Evolutionary conservation across 768 basidiomycete species (phyloP), one percentile per base, ranked within the genome.

Genomic region (Hypholoma sublateritium): DNA sequence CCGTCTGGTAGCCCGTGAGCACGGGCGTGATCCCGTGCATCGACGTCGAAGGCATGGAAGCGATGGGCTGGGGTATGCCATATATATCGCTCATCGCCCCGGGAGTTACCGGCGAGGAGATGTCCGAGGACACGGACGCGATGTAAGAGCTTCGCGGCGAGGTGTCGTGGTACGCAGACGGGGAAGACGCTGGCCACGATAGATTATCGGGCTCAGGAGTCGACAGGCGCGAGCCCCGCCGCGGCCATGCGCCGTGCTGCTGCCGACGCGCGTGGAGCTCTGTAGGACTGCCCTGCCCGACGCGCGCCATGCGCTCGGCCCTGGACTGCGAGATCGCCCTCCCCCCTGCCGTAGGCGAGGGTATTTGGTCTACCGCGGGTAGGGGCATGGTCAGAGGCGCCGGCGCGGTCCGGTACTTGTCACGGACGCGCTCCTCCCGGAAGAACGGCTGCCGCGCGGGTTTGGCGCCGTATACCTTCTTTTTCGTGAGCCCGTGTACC

Each of bases 401-500:
- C 21, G 70, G 67, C 5, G 60, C 56, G 13, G 58, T 62, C 32
- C 66, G 58, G 55, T 64, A 61, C 57, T 69, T 69, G 57, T 67
- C 56, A 55, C 60, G 52, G 36, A 77, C 72, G 9, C 77, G 74
- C 46, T 81, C 83, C 36, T 84, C 82, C 41, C 76, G 73, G 63
- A 85, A 74, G 63, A 86, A 86, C 0, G 85, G 83, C 37, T 72
- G 67, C 24, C 79, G 74, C 16, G 71, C 59, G 16, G 82, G 77
- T 62, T 83, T 82, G 9, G 77, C 53, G 11, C 81, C 80, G 56
- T 87, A 85, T 7, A 84, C 75, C 61, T 86, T 86, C 71, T 88
- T 88, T 72, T 87, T 87, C 7, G 84, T 86, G 46, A 89, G 64
- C 2, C 87, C 87, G 55, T 89, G 87, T 35, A 83, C 78, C 63